A percentile compares a stretch with the other conserved stretches of the same genome.
These are phyloP conservation scores for Insectozyma bohioensis DNA, from an alignment of 1,139 yeast species.

Conservation along the genomic window DNA sequence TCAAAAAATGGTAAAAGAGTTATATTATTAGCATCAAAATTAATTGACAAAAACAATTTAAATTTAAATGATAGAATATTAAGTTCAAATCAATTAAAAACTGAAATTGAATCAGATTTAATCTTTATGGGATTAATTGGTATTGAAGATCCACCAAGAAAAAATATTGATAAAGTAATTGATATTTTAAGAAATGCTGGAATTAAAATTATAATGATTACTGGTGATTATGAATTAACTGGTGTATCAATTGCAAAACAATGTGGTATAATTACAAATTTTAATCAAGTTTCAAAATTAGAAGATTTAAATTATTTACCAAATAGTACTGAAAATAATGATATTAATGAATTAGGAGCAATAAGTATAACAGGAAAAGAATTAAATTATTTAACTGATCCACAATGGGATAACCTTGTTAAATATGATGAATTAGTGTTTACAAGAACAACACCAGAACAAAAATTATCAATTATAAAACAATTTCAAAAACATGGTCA, in stretches of 20 bases:
- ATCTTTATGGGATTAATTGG: slow-evolving; percentile 46
- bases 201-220: slow-evolving; percentile 50
- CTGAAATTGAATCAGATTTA: slow-evolving; percentile 18
- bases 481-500: slow-evolving; percentile 46
- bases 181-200: slow-evolving; percentile 46
- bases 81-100: slow-evolving; percentile 16
- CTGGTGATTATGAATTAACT: slow-evolving; percentile 56
- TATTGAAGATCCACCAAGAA: slow-evolving; percentile 53
- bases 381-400: slow-evolving; percentile 33
- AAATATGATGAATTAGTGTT: slow-evolving; percentile 47
- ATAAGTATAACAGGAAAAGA: slow-evolving; percentile 43
- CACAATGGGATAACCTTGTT: slow-evolving; percentile 42
- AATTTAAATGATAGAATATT: slow-evolving; percentile 11
- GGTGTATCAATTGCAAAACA: slow-evolving; percentile 51
- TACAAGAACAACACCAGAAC: slow-evolving; percentile 56
- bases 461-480: slow-evolving; percentile 48
- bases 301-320: too few species aligned
- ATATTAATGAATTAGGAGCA: slow-evolving; percentile 21
- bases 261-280: slow-evolving; percentile 39
- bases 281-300: neutral
- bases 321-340: slow-evolving; percentile 26
- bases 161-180: slow-evolving; percentile 41
- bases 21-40: slow-evolving; percentile 36
- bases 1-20: slow-evolving; percentile 47
- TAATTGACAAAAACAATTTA: slow-evolving; percentile 15